A percentile compares a stretch with the other conserved stretches of the same genome.
Evolutionary conservation across 306 rosid genomes (phyloP).

Genomic region (Vigna angularis): DNA sequence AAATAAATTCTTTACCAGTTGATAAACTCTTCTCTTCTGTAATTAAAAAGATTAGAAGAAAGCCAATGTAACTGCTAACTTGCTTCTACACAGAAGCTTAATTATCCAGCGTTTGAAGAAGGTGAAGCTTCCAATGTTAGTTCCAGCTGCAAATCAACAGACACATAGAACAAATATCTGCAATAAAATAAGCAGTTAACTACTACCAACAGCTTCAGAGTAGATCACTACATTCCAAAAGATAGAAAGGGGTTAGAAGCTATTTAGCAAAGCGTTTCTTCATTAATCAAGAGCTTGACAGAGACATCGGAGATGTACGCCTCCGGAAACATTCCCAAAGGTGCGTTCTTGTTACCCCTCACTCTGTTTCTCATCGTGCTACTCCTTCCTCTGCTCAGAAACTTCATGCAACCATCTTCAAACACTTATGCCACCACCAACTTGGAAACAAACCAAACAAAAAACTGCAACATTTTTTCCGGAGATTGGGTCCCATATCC

Average conservation of each 20-base stretch:
- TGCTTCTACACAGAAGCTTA: too few relatives aligned
- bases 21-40: too few relatives aligned
- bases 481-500: conserved; percentile 72
- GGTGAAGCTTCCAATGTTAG: not conserved
- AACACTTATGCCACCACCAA: conserved; percentile 14
- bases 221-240: not conserved
- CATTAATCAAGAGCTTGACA: not conserved
- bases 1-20: too few relatives aligned
- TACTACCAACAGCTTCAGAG: not conserved
- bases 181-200: not conserved
- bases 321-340: conserved; percentile 39
- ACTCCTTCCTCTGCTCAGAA: conserved; percentile 47
- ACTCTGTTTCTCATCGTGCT: conserved; percentile 34
- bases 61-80: too few relatives aligned
- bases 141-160: not conserved
- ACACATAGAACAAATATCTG: not conserved
- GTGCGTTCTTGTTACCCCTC: conserved; percentile 36
- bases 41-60: too few relatives aligned
- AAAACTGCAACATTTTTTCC: conserved; percentile 58
- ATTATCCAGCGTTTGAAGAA: not conserved
- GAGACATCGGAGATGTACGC: conserved; percentile 4
- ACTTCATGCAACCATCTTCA: conserved; percentile 38
- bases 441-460: conserved; percentile 25
- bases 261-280: not conserved
- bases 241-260: not conserved